These are phyloP conservation scores for Podosphaera aphanis DNA, from an alignment of 2,329 filamentous ascomycete species.

Conservation along the genomic window DNA sequence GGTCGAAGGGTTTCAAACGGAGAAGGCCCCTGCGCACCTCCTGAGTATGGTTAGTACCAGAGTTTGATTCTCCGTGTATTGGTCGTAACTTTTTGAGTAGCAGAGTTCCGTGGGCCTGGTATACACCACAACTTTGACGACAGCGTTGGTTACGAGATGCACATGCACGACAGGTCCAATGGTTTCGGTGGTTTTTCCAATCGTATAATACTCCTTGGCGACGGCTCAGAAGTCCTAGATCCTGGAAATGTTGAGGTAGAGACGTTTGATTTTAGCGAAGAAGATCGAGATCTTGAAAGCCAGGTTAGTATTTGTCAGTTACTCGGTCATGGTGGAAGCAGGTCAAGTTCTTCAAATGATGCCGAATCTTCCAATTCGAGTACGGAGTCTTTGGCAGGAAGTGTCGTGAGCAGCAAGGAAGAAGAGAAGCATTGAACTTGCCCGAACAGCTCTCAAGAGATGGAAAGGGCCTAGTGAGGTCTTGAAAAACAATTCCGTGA, in stretches of 20 bases:
- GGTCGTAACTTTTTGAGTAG: slow-evolving; percentile 23
- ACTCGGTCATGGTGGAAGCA: background rate
- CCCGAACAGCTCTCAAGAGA: background rate
- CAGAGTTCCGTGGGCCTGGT: slow-evolving; percentile 65
- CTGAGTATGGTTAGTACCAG: slow-evolving; percentile 67
- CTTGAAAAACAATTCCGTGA: background rate
- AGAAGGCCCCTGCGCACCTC: slow-evolving; percentile 93
- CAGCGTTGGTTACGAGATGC: slow-evolving; percentile 55
- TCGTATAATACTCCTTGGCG: slow-evolving; percentile 81
- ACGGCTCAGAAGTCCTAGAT: slow-evolving; percentile 81
- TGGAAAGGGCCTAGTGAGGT: background rate
- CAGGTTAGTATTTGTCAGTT: slow-evolving; percentile 21
- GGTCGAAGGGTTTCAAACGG: slow-evolving; percentile 83
- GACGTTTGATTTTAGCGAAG: slow-evolving; percentile 79
- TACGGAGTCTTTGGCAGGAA: background rate
- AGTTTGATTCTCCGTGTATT: slow-evolving; percentile 5
- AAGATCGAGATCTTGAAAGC: slow-evolving; percentile 63
- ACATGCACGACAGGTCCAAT: slow-evolving; percentile 39
- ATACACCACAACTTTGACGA: slow-evolving; percentile 68
- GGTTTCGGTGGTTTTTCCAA: slow-evolving; percentile 51
- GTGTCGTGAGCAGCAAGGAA: background rate
- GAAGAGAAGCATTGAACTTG: background rate
- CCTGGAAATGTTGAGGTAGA: slow-evolving; percentile 77
- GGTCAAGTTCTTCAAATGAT: background rate
- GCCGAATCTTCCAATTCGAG: background rate